Percentiles rank a stretch among this genome's conserved stretches.
phyloP scores from a whole-genome alignment of 1,284 basidiomycete genomes.

The Puccinia coronata region DNA sequence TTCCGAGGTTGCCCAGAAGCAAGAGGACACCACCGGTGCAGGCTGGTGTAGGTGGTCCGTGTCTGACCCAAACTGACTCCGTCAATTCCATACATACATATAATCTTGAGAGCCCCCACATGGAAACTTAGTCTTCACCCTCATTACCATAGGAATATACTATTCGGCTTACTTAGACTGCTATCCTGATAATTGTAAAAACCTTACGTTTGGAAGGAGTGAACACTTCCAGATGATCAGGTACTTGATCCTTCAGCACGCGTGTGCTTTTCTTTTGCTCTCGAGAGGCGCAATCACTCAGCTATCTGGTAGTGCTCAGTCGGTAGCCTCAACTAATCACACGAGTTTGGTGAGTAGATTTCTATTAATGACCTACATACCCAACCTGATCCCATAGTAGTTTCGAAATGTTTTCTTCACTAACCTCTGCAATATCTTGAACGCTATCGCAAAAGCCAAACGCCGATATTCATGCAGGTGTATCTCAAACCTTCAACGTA shows the following conservation, averaged over 20 bases:
- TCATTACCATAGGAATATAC: no score
- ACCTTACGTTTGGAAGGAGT: neutral
- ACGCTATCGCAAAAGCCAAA: neutral
- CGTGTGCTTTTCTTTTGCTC: constrained; percentile 14
- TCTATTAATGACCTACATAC: neutral
- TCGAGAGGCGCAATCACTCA: neutral
- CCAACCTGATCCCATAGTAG: neutral
- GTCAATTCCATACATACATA: no score
- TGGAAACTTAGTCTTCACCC: no score
- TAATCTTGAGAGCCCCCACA: no score
- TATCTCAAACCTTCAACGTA: constrained; percentile 29
- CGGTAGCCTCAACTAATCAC: neutral
- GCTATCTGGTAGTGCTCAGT: neutral
- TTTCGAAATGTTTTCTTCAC: neutral
- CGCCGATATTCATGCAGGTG: constrained; percentile 12
- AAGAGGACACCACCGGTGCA: no score
- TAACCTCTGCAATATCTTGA: neutral
- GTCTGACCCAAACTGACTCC: no score
- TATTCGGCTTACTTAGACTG: neutral
- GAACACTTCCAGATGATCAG: neutral
- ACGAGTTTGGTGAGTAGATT: constrained; percentile 5
- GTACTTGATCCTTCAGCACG: neutral
- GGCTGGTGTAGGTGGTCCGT: no score
- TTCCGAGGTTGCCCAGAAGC: no score
- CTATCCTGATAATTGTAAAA: neutral